Percentiles rank a stretch among this genome's conserved stretches.
phyloP scores from a whole-genome alignment of 192 early-diverging fungal species.

The Allomyces macrogynus region DNA sequence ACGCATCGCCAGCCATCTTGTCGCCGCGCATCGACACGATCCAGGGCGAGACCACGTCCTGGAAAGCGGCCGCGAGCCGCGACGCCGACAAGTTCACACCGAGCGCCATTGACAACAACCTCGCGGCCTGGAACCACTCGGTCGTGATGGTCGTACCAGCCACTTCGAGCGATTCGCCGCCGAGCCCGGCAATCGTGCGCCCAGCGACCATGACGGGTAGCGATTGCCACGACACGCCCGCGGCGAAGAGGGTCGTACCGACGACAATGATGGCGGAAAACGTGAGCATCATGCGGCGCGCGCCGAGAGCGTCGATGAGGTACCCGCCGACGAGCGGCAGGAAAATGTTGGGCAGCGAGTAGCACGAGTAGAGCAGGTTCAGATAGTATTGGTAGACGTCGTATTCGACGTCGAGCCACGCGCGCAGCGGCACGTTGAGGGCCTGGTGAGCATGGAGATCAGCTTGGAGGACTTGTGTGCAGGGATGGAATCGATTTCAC shows the following conservation, averaged over 20 bases:
- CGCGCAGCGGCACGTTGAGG: conserved; percentile 29
- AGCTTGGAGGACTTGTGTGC: background rate
- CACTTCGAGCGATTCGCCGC: conserved; percentile 35
- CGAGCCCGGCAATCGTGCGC: conserved; percentile 34
- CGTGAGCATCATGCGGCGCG: conserved; percentile 17
- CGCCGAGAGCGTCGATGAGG: conserved; percentile 27
- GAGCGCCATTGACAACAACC: conserved; percentile 29
- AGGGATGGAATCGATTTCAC: conserved; percentile 4
- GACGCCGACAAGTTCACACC: conserved; percentile 23
- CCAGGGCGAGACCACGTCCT: conserved; percentile 23
- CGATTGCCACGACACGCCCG: conserved; percentile 19
- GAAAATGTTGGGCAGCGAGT: conserved; percentile 45
- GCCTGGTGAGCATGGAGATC: conserved; percentile 29
- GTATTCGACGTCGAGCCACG: conserved; percentile 17
- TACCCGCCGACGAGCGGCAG: conserved; percentile 35
- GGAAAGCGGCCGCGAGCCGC: conserved; percentile 16
- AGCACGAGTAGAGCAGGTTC: conserved; percentile 36
- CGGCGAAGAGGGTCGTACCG: conserved; percentile 33
- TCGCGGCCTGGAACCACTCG: conserved; percentile 32
- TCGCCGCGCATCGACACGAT: conserved; percentile 4
- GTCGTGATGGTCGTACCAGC: conserved; percentile 18
- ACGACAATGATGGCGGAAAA: conserved; percentile 20
- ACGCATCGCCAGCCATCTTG: background rate
- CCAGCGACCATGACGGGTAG: conserved; percentile 31
- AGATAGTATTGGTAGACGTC: conserved; percentile 29